Evolutionary conservation across 2,329 filamentous ascomycete genomes (phyloP), one percentile per base, ranked within the genome.

Genomic region (Verticillium klebahnii): DNA sequence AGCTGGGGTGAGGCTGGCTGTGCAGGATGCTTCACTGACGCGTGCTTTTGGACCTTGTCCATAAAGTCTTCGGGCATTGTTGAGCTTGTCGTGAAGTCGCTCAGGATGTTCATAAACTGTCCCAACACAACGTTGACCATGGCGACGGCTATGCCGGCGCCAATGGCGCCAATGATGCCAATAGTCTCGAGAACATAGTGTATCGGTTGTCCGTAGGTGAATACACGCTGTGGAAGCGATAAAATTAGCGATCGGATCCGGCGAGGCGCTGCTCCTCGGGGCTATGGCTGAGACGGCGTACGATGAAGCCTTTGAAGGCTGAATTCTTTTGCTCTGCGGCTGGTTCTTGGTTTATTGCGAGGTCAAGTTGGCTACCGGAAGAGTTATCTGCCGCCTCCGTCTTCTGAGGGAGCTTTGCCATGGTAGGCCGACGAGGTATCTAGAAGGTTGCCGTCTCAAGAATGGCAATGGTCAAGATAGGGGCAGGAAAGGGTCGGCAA

Each of bases 111-210:
- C 34, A 73, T 67, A 57, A 72, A 70, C 3, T 67, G 25, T 5
- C 71, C 71, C 7, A 72, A 60, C 23, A 72, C 67, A 1, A 73
- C 37, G 29, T 72, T 72, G 36, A 71, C 65, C 64, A 72, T 63
- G 36, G 70, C 70, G 11, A 72, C 57, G 1, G 68, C 68, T 11
- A 69, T 67, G 3, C 71, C 71, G 1, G 71, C 71, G 3, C 60
- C 65, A 14, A 71, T 59, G 5, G 70, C 70, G 11, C 67, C 67
- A 2, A 70, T 2, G 11, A 69, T 25, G 8, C 60, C 70, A 32
- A 71, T 62, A 11, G 19, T n/a, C 54, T 69, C 63, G n/a, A 71
- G 64, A 31, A 66, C n/a, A 57, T 70, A 71, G n/a, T 65, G 61
- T 7, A 56, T 61, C 2, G 67, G 52, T 11, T 59, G 29, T 1